Evolutionary conservation across 2,329 filamentous ascomycete species (phyloP).

Genomic region (Cercospora sp.): DNA sequence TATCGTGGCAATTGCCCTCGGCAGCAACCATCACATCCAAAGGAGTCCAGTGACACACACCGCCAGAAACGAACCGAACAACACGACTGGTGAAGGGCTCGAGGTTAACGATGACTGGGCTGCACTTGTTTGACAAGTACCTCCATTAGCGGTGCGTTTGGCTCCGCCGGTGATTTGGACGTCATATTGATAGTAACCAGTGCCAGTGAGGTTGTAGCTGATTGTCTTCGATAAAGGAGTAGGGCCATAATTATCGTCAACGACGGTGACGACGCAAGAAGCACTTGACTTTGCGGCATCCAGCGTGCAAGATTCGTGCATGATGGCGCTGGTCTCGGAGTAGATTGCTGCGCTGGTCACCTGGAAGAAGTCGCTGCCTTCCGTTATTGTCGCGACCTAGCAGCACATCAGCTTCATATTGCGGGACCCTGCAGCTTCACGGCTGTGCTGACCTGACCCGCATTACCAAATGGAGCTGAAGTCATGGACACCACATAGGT

Average conservation of each 20-base stretch:
- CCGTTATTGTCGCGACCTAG: constrained; percentile 30
- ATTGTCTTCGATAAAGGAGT: constrained; percentile 24
- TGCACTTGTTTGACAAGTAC: constrained; percentile 20
- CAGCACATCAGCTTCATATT: background rate
- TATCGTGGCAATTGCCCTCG: background rate
- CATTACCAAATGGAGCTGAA: constrained; percentile 22
- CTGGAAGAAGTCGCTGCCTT: constrained; percentile 27
- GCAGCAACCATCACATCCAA: background rate
- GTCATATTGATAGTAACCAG: constrained; percentile 26
- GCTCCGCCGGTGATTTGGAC: constrained; percentile 27
- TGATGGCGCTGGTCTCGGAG: constrained; percentile 28
- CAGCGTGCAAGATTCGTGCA: constrained; percentile 29
- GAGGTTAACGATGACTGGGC: background rate
- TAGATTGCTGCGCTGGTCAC: constrained; percentile 30
- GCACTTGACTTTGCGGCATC: constrained; percentile 21
- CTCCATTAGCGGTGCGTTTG: constrained; percentile 21
- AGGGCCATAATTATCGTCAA: constrained; percentile 20
- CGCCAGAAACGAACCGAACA: background rate
- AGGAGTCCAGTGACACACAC: background rate
- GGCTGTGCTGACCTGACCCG: constrained; percentile 16
- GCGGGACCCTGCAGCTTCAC: background rate
- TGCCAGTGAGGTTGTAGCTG: constrained; percentile 27
- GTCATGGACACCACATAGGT: constrained; percentile 31
- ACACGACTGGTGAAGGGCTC: background rate
- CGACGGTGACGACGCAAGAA: constrained; percentile 25